phyloP scores from a whole-genome alignment of 2,329 filamentous ascomycete genomes.

The Cordyceps militaris region DNA sequence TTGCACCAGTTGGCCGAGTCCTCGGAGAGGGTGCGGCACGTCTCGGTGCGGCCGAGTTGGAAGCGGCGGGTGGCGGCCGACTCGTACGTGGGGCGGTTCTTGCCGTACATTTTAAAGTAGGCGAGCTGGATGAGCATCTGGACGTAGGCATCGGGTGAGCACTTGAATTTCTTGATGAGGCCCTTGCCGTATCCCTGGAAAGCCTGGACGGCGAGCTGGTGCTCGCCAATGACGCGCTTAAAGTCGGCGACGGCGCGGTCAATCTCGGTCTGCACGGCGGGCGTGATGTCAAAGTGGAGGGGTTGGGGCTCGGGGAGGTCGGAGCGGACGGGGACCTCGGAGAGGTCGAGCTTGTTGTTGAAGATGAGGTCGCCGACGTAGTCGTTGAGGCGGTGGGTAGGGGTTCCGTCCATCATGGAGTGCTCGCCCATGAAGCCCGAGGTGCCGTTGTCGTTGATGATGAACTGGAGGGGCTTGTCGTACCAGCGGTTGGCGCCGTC shows the following conservation, averaged over 20 bases:
- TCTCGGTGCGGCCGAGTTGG: conserved; percentile 94
- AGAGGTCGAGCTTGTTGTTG: conserved; percentile 88
- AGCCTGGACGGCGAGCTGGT: conserved; percentile 88
- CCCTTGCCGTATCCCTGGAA: conserved; percentile 98
- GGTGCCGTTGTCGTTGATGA: conserved; percentile 95
- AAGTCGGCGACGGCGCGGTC: conserved; percentile 74
- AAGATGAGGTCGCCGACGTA: conserved; percentile 88
- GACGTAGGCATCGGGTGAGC: conserved; percentile 93
- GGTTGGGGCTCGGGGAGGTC: conserved; percentile 73
- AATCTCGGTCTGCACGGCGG: conserved; percentile 69
- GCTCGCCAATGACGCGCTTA: conserved; percentile 69
- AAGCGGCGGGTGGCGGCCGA: conserved; percentile 91
- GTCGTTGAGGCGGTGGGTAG: conserved; percentile 94
- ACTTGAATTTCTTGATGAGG: conserved; percentile 99
- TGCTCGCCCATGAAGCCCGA: conserved; percentile 98
- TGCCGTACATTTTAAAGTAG: conserved; percentile 98
- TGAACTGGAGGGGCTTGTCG: conserved; percentile 97
- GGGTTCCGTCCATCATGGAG: conserved; percentile 99
- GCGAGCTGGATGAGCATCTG: conserved; percentile 98
- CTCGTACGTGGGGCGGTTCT: conserved; percentile 96
- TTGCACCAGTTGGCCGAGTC: conserved; percentile 86
- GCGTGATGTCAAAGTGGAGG: conserved; percentile 71
- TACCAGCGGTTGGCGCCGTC: conserved; percentile 95
- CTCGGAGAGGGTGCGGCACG: conserved; percentile 85
- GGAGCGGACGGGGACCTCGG: conserved; percentile 68